A percentile compares a stretch with the other conserved stretches of the same genome.
Conservation (phyloP, 78 protist genomes). For the Speleostelium caveatum region DNA sequence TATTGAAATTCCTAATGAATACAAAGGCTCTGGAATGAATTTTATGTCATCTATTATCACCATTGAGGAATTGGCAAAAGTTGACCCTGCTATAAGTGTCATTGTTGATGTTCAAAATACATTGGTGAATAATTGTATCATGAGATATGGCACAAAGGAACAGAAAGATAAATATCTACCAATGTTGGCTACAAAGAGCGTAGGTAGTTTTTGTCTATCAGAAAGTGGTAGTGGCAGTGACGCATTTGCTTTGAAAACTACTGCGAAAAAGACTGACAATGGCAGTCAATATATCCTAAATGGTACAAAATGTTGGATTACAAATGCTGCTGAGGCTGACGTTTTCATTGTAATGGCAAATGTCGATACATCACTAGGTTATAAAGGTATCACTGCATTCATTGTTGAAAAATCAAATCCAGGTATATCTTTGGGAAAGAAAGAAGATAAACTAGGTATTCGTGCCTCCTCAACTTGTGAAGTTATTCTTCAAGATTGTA, state of each 20-base stretch:
- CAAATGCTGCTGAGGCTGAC: conserved; percentile 94
- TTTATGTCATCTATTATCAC: conserved; percentile 87
- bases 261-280: conserved; percentile 83
- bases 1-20: conserved; percentile 86
- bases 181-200: conserved; percentile 78
- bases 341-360: conserved; percentile 95
- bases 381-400: conserved; percentile 97
- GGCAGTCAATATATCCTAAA: conserved; percentile 90
- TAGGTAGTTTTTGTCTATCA: conserved; percentile 94
- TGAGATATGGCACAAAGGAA: conserved; percentile 82
- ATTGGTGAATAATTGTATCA: conserved; percentile 77
- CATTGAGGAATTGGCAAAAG: conserved; percentile 94
- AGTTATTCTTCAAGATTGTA: conserved; percentile 88
- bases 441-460: conserved; percentile 96
- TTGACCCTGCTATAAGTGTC: conserved; percentile 85
- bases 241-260: conserved; percentile 94
- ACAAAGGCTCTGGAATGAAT: conserved; percentile 92
- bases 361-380: conserved; percentile 80
- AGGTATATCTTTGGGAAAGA: conserved; percentile 92
- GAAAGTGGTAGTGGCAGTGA: conserved; percentile 94
- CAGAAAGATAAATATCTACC: conserved; percentile 86
- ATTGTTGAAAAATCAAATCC: conserved; percentile 84
- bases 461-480: conserved; percentile 95
- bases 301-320: conserved; percentile 96
- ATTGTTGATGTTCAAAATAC: conserved; percentile 88